Evolutionary conservation across 1,139 yeast species (phyloP), one percentile per base, ranked within the genome.

Genomic region (Lodderomyces theae): DNA sequence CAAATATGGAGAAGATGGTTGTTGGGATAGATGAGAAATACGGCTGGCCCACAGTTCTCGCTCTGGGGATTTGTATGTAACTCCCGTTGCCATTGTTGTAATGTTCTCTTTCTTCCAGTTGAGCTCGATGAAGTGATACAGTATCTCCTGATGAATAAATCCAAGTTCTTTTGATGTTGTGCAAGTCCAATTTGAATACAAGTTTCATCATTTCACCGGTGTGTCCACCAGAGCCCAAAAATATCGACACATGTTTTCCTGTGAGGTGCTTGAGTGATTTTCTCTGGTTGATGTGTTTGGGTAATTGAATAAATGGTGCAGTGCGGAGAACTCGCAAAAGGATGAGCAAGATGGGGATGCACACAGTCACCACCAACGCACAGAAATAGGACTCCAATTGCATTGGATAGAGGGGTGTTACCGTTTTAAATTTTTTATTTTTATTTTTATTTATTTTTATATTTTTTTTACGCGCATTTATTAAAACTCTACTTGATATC

Each of bases 131-230:
- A 7, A 73, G 51, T 0, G 94, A 85, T 1, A 84, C 65, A 2
- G 66, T 46, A 53, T 86, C 95, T 4, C 81, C 86, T 1, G 79
- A 67, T 1, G 75, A 72, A 1, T 66, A 58, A 8, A 76, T 66
- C 72, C 80, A 78, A 1, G 70, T 66, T 41, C 79, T 52, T 7
- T 60, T 42, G 16, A 68, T 53, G 3, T 45, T 42, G 1, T 51
- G 28, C 18, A 72, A 31, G 34, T 63, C 50, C 31, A 61, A 52
- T 44, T 69, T 65, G 5, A 64, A 57, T 12, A 87, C 57, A 22
- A 92, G 66, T 30, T 92, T 68, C 22, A 89, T 58, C 95, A 92
- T 87, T 58, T 92, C 97, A 1, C 97, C 97, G 0, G 97, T 90
- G 56, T 92, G 98, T 1, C 97, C 98, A 0, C 78, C 98, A 1